phyloP scores from a whole-genome alignment of 805 yeast genomes.

The Starmera caribaea region DNA sequence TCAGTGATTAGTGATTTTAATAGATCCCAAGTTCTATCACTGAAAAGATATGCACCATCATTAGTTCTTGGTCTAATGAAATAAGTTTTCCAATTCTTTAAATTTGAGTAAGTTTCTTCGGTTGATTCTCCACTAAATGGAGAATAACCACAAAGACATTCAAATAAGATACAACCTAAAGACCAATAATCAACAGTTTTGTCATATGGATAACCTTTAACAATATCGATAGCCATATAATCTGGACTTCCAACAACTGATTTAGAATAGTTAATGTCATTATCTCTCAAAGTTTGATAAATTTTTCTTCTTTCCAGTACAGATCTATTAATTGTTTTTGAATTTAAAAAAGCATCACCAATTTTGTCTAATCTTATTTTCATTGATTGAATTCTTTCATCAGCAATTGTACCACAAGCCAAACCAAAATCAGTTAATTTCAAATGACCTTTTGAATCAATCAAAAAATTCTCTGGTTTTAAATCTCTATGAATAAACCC shows the following conservation, averaged over 20 bases:
- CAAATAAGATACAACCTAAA: constrained; percentile 93
- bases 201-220: constrained; percentile 80
- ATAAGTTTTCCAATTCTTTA: constrained; percentile 87
- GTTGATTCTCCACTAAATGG: constrained; percentile 93
- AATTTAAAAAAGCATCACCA: constrained; percentile 60
- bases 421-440: constrained; percentile 94
- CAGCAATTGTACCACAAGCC: constrained; percentile 93
- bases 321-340: constrained; percentile 45
- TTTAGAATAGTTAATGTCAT: constrained; percentile 79
- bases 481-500: constrained; percentile 96
- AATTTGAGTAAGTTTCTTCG: constrained; percentile 89
- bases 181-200: constrained; percentile 99
- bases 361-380: constrained; percentile 57
- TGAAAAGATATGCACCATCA: constrained; percentile 84
- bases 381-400: constrained; percentile 91
- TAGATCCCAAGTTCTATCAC: constrained; percentile 93
- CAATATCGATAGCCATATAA: constrained; percentile 96
- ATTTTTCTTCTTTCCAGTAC: constrained; percentile 81
- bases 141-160: constrained; percentile 92
- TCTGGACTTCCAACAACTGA: constrained; percentile 98
- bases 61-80: constrained; percentile 85
- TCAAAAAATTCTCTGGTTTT: constrained; percentile 89
- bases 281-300: constrained; percentile 67
- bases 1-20: constrained; percentile 73
- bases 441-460: constrained; percentile 85